Evolutionary conservation across 345 rosid genomes (phyloP).

Genomic region (Schrenkiella parvula): DNA sequence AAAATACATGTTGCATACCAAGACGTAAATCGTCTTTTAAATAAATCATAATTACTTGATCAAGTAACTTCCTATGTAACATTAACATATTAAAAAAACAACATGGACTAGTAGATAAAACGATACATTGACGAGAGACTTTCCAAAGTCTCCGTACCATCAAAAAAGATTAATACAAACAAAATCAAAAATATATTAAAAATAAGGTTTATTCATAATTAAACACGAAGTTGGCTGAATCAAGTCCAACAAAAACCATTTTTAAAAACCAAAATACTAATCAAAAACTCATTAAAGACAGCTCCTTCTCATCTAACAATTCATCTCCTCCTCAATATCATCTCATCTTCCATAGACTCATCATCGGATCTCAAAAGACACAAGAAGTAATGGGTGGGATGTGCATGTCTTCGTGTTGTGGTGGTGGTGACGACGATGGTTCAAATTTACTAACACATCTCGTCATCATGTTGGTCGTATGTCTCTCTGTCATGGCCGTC

Average conservation of each 20-base stretch:
- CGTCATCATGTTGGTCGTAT: slow-evolving; percentile 31
- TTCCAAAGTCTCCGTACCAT: not conserved
- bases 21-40: not conserved
- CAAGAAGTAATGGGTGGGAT: slow-evolving; percentile 35
- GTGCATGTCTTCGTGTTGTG: slow-evolving; percentile 33
- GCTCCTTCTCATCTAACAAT: slow-evolving; percentile 22
- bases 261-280: not conserved
- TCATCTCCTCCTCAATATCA: not conserved
- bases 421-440: slow-evolving; percentile 27
- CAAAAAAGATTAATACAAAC: not conserved
- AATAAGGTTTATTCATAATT: not conserved
- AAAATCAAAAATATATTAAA: not conserved
- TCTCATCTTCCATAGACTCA: not conserved
- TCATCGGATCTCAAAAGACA: not conserved
- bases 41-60: not conserved
- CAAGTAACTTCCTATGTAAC: not conserved
- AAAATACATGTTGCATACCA: not conserved
- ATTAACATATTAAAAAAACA: not conserved
- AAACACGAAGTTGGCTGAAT: slow-evolving; percentile 6
- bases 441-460: slow-evolving; percentile 20
- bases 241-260: slow-evolving; percentile 16
- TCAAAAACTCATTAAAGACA: slow-evolving; percentile 21
- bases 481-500: slow-evolving; percentile 38
- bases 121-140: not conserved
- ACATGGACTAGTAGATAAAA: slow-evolving; percentile 9